Conservation (phyloP, 208 protist species). For the Trypanosoma melophagium region DNA sequence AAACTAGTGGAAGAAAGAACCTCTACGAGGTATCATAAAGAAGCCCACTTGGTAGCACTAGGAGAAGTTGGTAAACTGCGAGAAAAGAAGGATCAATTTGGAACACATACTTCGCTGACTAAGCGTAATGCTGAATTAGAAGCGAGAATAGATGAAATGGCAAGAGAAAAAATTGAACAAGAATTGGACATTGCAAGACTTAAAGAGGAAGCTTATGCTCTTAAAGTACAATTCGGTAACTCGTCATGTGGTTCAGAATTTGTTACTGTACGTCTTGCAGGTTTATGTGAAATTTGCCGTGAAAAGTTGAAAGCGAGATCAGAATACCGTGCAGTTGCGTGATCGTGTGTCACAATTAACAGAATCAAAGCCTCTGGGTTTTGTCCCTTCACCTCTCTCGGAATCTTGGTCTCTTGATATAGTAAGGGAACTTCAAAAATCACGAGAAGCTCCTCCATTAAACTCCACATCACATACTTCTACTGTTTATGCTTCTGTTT, state of each 20-base stretch:
- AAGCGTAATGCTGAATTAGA: constrained; percentile 14
- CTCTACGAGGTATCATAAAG: constrained; percentile 17
- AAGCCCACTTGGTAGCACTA: constrained; percentile 15
- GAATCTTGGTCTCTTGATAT: constrained; percentile 1
- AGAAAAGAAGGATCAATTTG: constrained; percentile 10
- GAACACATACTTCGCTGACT: not conserved
- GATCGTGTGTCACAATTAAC: constrained; percentile 7
- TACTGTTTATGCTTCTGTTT: not conserved
- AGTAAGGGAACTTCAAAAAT: not conserved
- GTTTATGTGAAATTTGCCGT: constrained; percentile 16
- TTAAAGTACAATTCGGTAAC: constrained; percentile 3
- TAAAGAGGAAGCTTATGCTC: constrained; percentile 4
- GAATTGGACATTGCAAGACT: constrained; percentile 10
- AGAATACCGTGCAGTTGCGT: constrained; percentile 1
- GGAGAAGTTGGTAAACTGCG: constrained; percentile 12
- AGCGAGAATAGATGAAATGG: constrained; percentile 13
- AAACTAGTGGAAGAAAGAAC: constrained; percentile 9
- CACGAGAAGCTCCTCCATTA: not conserved
- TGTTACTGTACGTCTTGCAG: constrained; percentile 17
- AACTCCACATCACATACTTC: no score
- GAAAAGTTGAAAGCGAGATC: constrained; percentile 12
- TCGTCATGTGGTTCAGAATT: constrained; percentile 8
- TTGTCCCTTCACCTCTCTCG: constrained; percentile 7
- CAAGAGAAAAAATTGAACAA: constrained; percentile 11
- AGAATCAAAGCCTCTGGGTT: constrained; percentile 12